Evolutionary conservation across 495 filamentous ascomycete genomes (phyloP).

Genomic region (Monascus purpureus): DNA sequence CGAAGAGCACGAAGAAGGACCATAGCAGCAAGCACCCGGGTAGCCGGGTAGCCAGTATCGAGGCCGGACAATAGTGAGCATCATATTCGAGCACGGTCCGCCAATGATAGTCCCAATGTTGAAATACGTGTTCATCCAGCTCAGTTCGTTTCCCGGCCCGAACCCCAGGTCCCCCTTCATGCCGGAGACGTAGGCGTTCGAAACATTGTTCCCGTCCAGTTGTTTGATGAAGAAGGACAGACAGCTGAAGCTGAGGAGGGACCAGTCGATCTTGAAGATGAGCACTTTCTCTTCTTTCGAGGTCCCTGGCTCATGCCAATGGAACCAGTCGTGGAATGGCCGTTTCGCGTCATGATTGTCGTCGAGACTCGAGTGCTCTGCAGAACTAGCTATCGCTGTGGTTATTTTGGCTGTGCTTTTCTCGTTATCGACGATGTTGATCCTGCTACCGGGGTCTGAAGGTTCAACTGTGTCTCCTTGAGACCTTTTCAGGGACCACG

Average conservation of each 20-base stretch:
- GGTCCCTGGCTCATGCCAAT: too few relatives aligned
- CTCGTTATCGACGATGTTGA: too few relatives aligned
- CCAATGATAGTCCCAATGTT: conserved; percentile 44
- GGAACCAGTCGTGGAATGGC: too few relatives aligned
- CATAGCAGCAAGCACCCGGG: conserved; percentile 33
- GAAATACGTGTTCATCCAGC: conserved; percentile 28
- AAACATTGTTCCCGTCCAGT: conserved; percentile 12
- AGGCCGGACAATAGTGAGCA: conserved; percentile 35
- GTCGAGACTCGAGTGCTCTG: too few relatives aligned
- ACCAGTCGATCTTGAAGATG: conserved; percentile 6
- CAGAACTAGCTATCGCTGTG: too few relatives aligned
- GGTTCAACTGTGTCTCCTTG: too few relatives aligned
- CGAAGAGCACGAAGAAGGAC: conserved; percentile 24
- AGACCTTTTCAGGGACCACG: too few relatives aligned
- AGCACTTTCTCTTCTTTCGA: conserved; percentile 4
- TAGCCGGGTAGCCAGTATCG: conserved; percentile 37
- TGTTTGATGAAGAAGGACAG: conserved; percentile 4
- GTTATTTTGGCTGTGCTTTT: too few relatives aligned
- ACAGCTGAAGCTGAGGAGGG: conserved; percentile 4
- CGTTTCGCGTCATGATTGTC: too few relatives aligned
- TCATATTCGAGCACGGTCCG: conserved; percentile 38
- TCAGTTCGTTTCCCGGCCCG: conserved; percentile 33
- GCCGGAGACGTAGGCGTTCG: conserved; percentile 34
- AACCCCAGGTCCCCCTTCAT: conserved; percentile 44
- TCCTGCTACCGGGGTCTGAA: too few relatives aligned